Evolutionary conservation across 331 rosid species (phyloP).

Genomic region (Rosa hybrid): DNA sequence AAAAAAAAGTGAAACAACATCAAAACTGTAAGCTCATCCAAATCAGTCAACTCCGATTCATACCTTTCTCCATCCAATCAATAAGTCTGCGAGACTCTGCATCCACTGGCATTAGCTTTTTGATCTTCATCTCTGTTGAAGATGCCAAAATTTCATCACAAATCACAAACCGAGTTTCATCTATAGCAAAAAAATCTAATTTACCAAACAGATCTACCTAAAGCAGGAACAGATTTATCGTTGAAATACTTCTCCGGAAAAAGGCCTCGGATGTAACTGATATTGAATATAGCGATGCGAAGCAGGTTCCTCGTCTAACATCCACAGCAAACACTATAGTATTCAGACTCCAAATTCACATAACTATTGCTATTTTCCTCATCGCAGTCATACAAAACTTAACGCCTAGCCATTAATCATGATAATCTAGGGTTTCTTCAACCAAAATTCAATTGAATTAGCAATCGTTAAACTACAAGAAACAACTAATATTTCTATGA

Average conservation of each 20-base stretch:
- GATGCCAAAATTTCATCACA: slow-evolving; percentile 19
- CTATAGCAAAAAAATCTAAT: neutral
- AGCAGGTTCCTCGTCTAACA: slow-evolving; percentile 92
- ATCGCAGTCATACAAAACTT: neutral
- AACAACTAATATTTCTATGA: neutral
- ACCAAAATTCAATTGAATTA: slow-evolving; percentile 10
- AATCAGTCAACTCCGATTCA: slow-evolving; percentile 10
- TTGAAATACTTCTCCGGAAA: slow-evolving; percentile 96
- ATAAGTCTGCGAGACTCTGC: slow-evolving; percentile 82
- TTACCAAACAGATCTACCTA: slow-evolving; percentile 49
- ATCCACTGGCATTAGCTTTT: slow-evolving; percentile 84
- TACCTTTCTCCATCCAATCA: slow-evolving; percentile 98
- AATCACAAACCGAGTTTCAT: slow-evolving; percentile 16
- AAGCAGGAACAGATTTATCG: slow-evolving; percentile 89
- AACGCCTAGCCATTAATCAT: slow-evolving; percentile 5
- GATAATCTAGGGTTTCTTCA: slow-evolving; percentile 1
- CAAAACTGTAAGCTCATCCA: neutral
- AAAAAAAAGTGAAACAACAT: slow-evolving; percentile 5
- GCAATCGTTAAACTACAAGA: neutral
- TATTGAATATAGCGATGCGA: slow-evolving; percentile 91
- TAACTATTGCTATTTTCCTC: neutral
- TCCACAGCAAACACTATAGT: slow-evolving; percentile 9
- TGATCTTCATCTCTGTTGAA: slow-evolving; percentile 88
- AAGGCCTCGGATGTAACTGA: slow-evolving; percentile 94
- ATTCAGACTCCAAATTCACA: slow-evolving; percentile 13